Evolutionary conservation across 495 filamentous ascomycete species (phyloP).

Genomic region (Aspergillus sclerotioniger): DNA sequence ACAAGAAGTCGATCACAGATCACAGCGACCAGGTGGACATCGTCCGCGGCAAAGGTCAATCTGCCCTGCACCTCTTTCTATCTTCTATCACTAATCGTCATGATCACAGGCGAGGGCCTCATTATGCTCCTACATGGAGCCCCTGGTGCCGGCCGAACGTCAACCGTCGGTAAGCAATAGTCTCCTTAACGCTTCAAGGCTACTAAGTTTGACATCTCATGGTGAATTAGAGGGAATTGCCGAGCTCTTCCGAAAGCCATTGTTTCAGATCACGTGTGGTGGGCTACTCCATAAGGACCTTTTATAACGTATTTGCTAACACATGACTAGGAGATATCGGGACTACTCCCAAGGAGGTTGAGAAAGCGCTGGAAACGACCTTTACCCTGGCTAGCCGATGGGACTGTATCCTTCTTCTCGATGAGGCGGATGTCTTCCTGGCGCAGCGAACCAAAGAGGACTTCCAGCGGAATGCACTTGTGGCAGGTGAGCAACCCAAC

Average conservation of each 20-base stretch:
- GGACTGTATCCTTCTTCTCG: conserved; percentile 51
- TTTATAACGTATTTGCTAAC: background rate
- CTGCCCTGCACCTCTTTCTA: background rate
- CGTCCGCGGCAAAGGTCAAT: conserved; percentile 41
- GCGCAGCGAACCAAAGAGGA: conserved; percentile 35
- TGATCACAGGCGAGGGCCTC: conserved; percentile 32
- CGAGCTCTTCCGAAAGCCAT: conserved; percentile 25
- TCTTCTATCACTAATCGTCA: too few relatives aligned
- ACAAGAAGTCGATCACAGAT: conserved; percentile 23
- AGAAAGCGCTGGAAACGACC: conserved; percentile 35
- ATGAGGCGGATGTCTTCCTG: conserved; percentile 57
- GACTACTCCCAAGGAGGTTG: conserved; percentile 34
- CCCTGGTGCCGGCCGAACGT: conserved; percentile 51
- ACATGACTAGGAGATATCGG: conserved; percentile 24
- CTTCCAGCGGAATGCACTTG: conserved; percentile 39
- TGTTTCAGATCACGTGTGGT: conserved; percentile 34
- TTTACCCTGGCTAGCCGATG: conserved; percentile 45
- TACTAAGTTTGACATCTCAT: background rate
- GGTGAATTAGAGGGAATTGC: conserved; percentile 26
- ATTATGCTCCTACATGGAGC: conserved; percentile 51
- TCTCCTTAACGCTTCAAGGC: background rate
- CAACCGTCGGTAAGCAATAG: conserved; percentile 37
- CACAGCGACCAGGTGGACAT: conserved; percentile 37
- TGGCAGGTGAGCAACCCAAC: conserved; percentile 6
- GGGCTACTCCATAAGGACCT: background rate